A percentile compares a stretch with the other conserved stretches of the same genome.
Evolutionary conservation across 2,329 filamentous ascomycete genomes (phyloP).

Genomic region (Sporothrix humicola): DNA sequence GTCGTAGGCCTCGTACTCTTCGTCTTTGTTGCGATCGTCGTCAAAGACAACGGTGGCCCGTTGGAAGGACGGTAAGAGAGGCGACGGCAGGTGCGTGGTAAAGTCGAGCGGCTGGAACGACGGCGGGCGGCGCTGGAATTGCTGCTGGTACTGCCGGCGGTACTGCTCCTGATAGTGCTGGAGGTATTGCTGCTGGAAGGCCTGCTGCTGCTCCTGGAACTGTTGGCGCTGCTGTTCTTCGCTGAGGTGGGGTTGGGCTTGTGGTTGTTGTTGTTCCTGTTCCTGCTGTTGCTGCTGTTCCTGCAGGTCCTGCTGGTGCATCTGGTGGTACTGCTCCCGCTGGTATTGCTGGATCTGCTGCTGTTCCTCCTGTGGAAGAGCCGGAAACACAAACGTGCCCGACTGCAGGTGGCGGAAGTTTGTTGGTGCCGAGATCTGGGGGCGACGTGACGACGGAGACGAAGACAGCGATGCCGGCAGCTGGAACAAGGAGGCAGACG

Average conservation of each 20-base stretch:
- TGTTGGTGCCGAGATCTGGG: slow-evolving; percentile 63
- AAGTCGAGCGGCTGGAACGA: slow-evolving; percentile 63
- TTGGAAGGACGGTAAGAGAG: slow-evolving; percentile 60
- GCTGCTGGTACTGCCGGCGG: slow-evolving; percentile 31
- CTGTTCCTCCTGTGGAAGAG: slow-evolving; percentile 26
- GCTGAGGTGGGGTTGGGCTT: slow-evolving; percentile 3
- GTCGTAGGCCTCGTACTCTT: not conserved
- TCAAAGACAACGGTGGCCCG: slow-evolving; percentile 39
- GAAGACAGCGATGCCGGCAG: slow-evolving; percentile 38
- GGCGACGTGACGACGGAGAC: slow-evolving; percentile 46
- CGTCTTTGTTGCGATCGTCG: slow-evolving; percentile 29
- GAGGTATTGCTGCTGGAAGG: slow-evolving; percentile 27
- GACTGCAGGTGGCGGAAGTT: slow-evolving; percentile 66
- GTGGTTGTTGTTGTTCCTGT: slow-evolving; percentile 18
- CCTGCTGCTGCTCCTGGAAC: slow-evolving; percentile 38
- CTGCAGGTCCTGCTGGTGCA: slow-evolving; percentile 5
- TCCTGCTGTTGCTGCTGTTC: slow-evolving; percentile 9
- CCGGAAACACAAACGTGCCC: slow-evolving; percentile 34
- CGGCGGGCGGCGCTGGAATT: slow-evolving; percentile 43
- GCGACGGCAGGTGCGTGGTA: slow-evolving; percentile 56
- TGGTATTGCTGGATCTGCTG: slow-evolving; percentile 18
- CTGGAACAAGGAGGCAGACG: slow-evolving; percentile 42
- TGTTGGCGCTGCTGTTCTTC: slow-evolving; percentile 27
- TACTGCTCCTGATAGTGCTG: slow-evolving; percentile 31
- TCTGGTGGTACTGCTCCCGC: slow-evolving; percentile 13